Evolutionary conservation across 371 early-diverging fungal genomes (phyloP), one percentile per base, ranked within the genome.

Genomic region (Mucor indicus): DNA sequence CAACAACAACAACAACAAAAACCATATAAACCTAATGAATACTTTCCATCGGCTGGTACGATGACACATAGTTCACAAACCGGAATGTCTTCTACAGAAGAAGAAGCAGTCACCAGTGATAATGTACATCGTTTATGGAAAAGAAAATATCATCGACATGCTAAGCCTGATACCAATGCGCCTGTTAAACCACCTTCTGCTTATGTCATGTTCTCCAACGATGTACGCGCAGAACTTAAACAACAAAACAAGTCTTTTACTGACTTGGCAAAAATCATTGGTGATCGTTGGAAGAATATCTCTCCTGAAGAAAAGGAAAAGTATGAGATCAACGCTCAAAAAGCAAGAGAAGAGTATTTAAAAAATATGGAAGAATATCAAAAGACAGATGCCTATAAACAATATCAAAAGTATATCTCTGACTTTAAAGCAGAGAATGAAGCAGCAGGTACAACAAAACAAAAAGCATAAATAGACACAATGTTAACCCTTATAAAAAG

Each of bases 161-260:
- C 81, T 0, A 79, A 75, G 44, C 57, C 72, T 11, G 81, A 80
- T 44, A 53, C 62, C 10, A 75, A 77, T 27, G 79, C 73, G 11
- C 81, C 81, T 5, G 33, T 62, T 19, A 79, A 77, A 25, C 81
- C 81, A 11, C 64, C 67, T 12, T 79, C 81, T 2, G 81, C 81
- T 0, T 80, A 80, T 56, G 79, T 80, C 16, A 72, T 75, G 69
- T 80, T 77, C 48, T 71, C 77, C 9, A 75, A 75, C 29, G 51
- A 68, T 19, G 60, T 79, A 11, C 61, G 81, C 11, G 67, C 64
- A 12, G 78, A 77, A 47, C 38, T 72, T 7, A 62, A 67, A 20
- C 55, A 68, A 10, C 57, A 72, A 15, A 70, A 72, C 43, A 60
- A 75, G 40, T 64, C 74, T 0, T 80, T 80, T 49, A 67, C 74